These are phyloP conservation scores for Ceriops zippeliana DNA, from an alignment of 345 rosid species.

Conservation along the genomic window DNA sequence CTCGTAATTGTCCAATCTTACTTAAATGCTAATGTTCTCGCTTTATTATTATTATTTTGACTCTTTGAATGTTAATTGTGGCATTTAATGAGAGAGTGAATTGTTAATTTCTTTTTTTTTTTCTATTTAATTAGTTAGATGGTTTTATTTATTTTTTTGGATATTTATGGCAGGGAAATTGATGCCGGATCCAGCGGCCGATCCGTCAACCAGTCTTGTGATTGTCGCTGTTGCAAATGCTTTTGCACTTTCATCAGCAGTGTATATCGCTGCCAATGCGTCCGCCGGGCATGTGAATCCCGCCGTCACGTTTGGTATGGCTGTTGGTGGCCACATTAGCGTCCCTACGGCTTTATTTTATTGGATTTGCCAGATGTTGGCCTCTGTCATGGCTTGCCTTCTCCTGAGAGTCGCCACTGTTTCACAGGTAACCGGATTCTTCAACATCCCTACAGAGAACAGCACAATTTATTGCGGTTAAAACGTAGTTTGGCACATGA, in stretches of 20 bases:
- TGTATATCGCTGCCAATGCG: slow-evolving; percentile 54
- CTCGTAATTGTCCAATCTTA: slow-evolving; percentile 39
- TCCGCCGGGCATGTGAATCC: slow-evolving; percentile 95
- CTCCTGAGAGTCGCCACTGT: slow-evolving; percentile 54
- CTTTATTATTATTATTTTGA: too few species aligned
- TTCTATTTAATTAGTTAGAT: neutral
- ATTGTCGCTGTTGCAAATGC: slow-evolving; percentile 63
- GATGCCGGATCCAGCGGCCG: slow-evolving; percentile 48
- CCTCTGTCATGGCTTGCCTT: slow-evolving; percentile 79
- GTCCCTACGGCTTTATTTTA: slow-evolving; percentile 76
- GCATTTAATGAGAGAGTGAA: neutral
- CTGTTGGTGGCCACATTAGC: slow-evolving; percentile 68
- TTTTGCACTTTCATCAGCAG: slow-evolving; percentile 62
- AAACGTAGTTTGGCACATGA: too few species aligned
- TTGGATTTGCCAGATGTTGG: slow-evolving; percentile 80
- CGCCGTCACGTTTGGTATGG: slow-evolving; percentile 83
- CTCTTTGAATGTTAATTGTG: too few species aligned
- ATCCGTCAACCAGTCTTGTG: slow-evolving; percentile 48
- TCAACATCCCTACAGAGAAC: neutral
- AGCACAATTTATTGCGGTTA: too few species aligned
- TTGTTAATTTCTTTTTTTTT: neutral
- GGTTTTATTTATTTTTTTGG: neutral
- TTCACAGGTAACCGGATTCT: slow-evolving; percentile 40
- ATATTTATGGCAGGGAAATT: slow-evolving; percentile 54
- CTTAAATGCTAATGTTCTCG: neutral